These are phyloP conservation scores for Salix udensis DNA, from an alignment of 345 rosid species.

Conservation along the genomic window DNA sequence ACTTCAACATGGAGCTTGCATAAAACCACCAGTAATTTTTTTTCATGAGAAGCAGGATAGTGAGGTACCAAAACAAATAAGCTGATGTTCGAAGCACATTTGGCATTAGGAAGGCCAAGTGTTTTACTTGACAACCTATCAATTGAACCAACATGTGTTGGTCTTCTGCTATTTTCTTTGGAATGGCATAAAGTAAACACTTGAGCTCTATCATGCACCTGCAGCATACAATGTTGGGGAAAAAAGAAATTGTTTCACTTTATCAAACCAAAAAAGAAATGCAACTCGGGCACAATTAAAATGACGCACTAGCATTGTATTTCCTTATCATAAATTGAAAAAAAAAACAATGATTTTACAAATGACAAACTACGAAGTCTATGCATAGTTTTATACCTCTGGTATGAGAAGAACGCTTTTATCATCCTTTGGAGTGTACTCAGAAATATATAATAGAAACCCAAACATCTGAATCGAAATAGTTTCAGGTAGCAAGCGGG, in stretches of 20 bases:
- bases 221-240: conserved; percentile 19
- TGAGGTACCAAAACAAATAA: conserved; percentile 61
- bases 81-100: conserved; percentile 53
- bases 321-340: neutral
- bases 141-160: conserved; percentile 47
- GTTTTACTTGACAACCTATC: conserved; percentile 75
- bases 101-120: conserved; percentile 48
- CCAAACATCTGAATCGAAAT: conserved; percentile 66
- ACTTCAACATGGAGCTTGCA: neutral
- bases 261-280: neutral
- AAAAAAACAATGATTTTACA: neutral
- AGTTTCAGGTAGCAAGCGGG: conserved; percentile 8
- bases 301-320: neutral
- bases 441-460: conserved; percentile 61
- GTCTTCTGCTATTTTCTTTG: conserved; percentile 34
- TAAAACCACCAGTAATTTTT: no score
- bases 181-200: conserved; percentile 63
- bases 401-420: conserved; percentile 54
- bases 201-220: conserved; percentile 95
- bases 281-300: neutral
- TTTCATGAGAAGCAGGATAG: neutral
- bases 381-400: conserved; percentile 40
- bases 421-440: conserved; percentile 40
- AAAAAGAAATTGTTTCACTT: neutral
- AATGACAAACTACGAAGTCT: neutral